These are phyloP conservation scores for Chalciporus pseudorubinellus DNA, from an alignment of 768 basidiomycete genomes.

Conservation along the genomic window DNA sequence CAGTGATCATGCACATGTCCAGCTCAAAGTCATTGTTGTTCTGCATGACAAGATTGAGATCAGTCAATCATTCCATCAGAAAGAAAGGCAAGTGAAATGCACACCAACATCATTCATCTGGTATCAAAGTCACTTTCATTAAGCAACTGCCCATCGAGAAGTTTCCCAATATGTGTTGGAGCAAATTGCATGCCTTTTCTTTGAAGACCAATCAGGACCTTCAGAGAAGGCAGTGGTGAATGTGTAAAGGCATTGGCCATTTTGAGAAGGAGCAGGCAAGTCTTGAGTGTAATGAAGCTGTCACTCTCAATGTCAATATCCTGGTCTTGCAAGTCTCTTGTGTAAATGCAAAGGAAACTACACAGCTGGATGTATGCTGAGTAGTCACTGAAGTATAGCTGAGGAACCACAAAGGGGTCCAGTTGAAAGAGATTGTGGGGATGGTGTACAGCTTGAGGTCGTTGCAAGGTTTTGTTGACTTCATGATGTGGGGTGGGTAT, in stretches of 20 bases:
- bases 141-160: constrained; percentile 30
- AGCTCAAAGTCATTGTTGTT: background rate
- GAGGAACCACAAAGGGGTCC: background rate
- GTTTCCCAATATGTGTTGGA: constrained; percentile 39
- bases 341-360: constrained; percentile 5
- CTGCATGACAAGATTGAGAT: background rate
- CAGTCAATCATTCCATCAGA: background rate
- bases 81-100: background rate
- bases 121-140: constrained; percentile 23
- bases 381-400: constrained; percentile 3
- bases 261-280: background rate
- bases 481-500: constrained; percentile 3
- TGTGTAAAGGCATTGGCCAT: constrained; percentile 25
- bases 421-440: background rate
- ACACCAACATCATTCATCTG: background rate
- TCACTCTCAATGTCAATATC: background rate
- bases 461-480: constrained; percentile 3
- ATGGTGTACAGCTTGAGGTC: constrained; percentile 1
- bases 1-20: too few species aligned
- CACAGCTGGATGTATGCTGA: background rate
- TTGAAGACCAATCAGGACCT: constrained; percentile 23
- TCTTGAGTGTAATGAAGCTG: constrained; percentile 1
- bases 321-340: background rate
- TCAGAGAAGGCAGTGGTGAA: constrained; percentile 33
- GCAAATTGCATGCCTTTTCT: constrained; percentile 39